Percentiles rank a stretch among this genome's conserved stretches.
Conservation (phyloP, 164 flowering plant genomes). For the Echeveria elegans region DNA sequence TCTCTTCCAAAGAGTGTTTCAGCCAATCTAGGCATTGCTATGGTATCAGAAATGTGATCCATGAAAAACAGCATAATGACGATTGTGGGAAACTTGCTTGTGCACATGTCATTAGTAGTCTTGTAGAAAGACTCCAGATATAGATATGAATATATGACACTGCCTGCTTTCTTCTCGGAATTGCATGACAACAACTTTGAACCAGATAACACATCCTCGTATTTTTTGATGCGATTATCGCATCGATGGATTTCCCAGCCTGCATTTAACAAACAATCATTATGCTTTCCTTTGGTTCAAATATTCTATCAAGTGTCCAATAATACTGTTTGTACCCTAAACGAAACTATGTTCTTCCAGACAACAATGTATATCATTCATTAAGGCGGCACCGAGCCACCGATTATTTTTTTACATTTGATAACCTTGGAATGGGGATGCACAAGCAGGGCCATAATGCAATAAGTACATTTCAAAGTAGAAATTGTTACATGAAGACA, state of each 20-base stretch:
- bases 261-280: constrained; percentile 19
- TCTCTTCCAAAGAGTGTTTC: constrained; percentile 66
- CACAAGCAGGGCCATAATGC: not conserved
- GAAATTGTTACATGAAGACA: not conserved
- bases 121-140: constrained; percentile 80
- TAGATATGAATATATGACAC: constrained; percentile 41
- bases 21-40: constrained; percentile 50
- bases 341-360: too few relatives aligned
- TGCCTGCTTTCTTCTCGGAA: constrained; percentile 56
- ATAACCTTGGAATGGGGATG: not conserved
- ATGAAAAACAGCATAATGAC: constrained; percentile 88
- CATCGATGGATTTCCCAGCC: constrained; percentile 80
- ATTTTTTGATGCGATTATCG: constrained; percentile 58
- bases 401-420: not conserved
- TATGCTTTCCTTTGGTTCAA: not conserved
- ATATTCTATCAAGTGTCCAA: too few relatives aligned
- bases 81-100: constrained; percentile 59
- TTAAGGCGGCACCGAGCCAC: too few relatives aligned
- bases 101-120: constrained; percentile 72
- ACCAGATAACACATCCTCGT: constrained; percentile 43
- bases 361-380: too few relatives aligned
- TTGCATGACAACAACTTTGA: constrained; percentile 37
- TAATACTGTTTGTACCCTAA: too few relatives aligned
- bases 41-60: constrained; percentile 28
- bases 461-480: not conserved